Conservation (phyloP, 352 stramenopile species). For the Globisporangium splendens region DNA sequence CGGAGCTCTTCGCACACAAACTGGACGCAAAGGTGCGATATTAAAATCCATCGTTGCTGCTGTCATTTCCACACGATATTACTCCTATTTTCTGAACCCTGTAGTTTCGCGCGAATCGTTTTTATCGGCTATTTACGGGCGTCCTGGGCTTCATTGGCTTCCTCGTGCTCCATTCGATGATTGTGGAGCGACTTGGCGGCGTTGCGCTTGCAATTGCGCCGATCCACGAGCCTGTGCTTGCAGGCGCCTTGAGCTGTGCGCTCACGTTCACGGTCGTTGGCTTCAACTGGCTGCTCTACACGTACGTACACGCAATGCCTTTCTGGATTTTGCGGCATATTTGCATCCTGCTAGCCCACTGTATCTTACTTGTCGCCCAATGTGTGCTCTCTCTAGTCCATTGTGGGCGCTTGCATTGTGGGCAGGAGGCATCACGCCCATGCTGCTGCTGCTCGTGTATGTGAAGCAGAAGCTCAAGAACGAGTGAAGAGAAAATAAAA, state of each 20-base stretch:
- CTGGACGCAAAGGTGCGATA: slow-evolving; percentile 33
- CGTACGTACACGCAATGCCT: slow-evolving; percentile 21
- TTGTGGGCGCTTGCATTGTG: slow-evolving; percentile 41
- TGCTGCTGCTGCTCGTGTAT: slow-evolving; percentile 25
- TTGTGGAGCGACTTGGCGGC: slow-evolving; percentile 21
- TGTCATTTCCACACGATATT: neutral
- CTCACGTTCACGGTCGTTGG: slow-evolving; percentile 49
- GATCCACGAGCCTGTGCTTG: slow-evolving; percentile 49
- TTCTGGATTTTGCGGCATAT: neutral
- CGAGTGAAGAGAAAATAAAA: slow-evolving; percentile 20
- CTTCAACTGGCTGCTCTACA: slow-evolving; percentile 45
- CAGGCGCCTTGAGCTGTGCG: slow-evolving; percentile 35
- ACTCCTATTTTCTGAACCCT: neutral
- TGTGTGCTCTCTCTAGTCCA: slow-evolving; percentile 21
- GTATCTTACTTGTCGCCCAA: too few relatives aligned
- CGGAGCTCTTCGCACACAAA: slow-evolving; percentile 51
- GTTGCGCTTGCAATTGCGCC: slow-evolving; percentile 10
- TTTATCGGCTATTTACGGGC: slow-evolving; percentile 55
- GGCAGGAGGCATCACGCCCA: slow-evolving; percentile 27
- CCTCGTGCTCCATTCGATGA: slow-evolving; percentile 45
- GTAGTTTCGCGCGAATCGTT: slow-evolving; percentile 60
- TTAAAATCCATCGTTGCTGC: neutral
- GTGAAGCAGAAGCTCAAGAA: slow-evolving; percentile 26
- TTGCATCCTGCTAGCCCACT: too few relatives aligned
- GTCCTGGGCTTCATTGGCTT: slow-evolving; percentile 69